A percentile compares a stretch with the other conserved stretches of the same genome.
These are phyloP conservation scores for Calonectria pteridis DNA, from an alignment of 2,329 filamentous ascomycete species.

Conservation along the genomic window DNA sequence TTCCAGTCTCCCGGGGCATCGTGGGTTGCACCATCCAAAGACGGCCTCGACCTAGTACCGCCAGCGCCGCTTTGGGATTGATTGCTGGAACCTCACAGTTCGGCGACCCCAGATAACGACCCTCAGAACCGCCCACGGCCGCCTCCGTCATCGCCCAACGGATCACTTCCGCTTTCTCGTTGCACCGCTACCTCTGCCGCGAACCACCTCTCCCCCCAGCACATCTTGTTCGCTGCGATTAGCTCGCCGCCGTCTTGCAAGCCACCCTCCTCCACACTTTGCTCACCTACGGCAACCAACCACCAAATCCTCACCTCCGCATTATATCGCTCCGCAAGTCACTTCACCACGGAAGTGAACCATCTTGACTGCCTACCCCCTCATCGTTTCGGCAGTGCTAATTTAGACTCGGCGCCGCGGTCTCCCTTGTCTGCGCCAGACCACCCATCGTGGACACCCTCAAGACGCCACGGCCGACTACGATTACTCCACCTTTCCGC, in stretches of 20 bases:
- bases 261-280: conserved; percentile 32
- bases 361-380: conserved; percentile 28
- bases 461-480: conserved; percentile 34
- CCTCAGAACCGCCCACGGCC: background rate
- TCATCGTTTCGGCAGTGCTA: conserved; percentile 36
- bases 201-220: conserved; percentile 25
- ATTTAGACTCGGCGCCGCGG: conserved; percentile 43
- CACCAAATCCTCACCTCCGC: conserved; percentile 18
- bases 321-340: conserved; percentile 3
- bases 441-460: conserved; percentile 34
- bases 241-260: conserved; percentile 33
- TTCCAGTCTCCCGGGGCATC: conserved; percentile 40
- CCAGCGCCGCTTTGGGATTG: conserved; percentile 40
- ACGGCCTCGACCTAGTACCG: conserved; percentile 33
- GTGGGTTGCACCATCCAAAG: conserved; percentile 31
- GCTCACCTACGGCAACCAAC: conserved; percentile 21
- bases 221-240: conserved; percentile 10
- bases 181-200: background rate
- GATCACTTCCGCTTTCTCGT: conserved; percentile 30
- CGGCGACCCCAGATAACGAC: conserved; percentile 27
- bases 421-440: conserved; percentile 35
- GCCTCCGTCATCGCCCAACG: conserved; percentile 25
- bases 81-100: conserved; percentile 33
- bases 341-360: conserved; percentile 19
- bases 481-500: conserved; percentile 30